These are phyloP conservation scores for Leishmania mexicana DNA, from an alignment of 208 protist genomes.

Conservation along the genomic window DNA sequence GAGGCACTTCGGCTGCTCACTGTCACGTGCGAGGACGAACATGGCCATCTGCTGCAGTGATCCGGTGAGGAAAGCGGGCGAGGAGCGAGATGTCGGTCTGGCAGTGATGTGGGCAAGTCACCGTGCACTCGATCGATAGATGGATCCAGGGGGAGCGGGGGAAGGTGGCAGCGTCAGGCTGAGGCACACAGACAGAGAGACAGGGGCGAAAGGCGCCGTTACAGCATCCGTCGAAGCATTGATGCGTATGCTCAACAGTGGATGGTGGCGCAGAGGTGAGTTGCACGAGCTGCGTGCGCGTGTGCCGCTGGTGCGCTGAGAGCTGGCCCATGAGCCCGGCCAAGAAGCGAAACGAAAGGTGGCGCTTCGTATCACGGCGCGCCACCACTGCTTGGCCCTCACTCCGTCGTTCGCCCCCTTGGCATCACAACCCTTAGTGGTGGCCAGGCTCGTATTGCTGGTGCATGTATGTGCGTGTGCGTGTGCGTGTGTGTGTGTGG, in stretches of 20 bases:
- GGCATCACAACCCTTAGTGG: background rate
- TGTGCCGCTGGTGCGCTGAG: background rate
- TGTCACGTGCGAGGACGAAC: background rate
- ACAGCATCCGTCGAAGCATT: background rate
- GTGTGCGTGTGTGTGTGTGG: background rate
- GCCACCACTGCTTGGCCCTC: background rate
- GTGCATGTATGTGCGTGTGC: background rate
- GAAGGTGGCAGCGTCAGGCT: background rate
- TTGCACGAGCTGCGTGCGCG: background rate
- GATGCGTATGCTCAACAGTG: background rate
- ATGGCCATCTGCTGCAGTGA: background rate
- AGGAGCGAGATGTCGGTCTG: background rate
- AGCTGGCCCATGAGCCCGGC: background rate
- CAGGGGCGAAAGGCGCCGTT: background rate
- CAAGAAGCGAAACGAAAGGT: background rate
- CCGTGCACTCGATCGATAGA: background rate
- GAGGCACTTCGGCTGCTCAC: conserved; percentile 9
- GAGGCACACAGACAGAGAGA: background rate
- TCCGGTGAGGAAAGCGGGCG: background rate
- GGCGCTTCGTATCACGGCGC: background rate
- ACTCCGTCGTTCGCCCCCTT: background rate
- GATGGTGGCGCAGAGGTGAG: background rate
- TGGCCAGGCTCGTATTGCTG: background rate
- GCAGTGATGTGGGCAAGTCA: background rate
- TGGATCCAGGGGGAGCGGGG: too few relatives aligned